Percentiles rank a stretch among this genome's conserved stretches.
Evolutionary conservation across 1,284 basidiomycete species (phyloP).

Genomic region (Ustilago xerochloae): DNA sequence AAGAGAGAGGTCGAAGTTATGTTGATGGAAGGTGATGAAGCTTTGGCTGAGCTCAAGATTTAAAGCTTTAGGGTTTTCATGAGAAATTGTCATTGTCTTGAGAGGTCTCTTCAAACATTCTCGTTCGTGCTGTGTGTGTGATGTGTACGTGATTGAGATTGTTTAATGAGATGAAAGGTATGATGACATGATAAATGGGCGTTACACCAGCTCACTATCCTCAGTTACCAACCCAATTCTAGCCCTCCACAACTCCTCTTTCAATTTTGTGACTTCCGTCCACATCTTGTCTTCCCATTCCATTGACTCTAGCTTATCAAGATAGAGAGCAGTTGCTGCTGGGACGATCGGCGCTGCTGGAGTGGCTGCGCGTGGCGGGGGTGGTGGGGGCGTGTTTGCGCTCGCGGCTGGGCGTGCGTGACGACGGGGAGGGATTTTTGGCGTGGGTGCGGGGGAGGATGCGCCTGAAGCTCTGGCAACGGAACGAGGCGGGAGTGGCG

Average conservation of each 20-base stretch:
- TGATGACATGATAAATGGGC: neutral
- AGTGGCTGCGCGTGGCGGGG: neutral
- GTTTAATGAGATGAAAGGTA: neutral
- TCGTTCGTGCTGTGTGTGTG: neutral
- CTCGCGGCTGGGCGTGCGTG: constrained; percentile 4
- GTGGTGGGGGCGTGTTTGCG: constrained; percentile 6
- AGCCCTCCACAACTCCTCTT: constrained; percentile 57
- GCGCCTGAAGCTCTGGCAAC: constrained; percentile 23
- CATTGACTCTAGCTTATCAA: constrained; percentile 35
- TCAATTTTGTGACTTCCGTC: constrained; percentile 57
- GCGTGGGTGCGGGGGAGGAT: constrained; percentile 11
- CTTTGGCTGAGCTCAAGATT: constrained; percentile 16
- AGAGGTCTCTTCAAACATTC: too few relatives aligned
- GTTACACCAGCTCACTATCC: neutral
- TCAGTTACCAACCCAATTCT: constrained; percentile 43
- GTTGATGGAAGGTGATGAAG: constrained; percentile 36
- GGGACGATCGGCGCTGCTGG: constrained; percentile 2
- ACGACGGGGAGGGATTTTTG: constrained; percentile 29
- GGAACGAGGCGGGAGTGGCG: constrained; percentile 30
- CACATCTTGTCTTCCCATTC: constrained; percentile 63
- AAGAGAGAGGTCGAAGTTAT: constrained; percentile 48
- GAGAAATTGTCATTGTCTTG: too few relatives aligned
- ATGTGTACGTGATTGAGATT: neutral
- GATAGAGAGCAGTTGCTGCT: constrained; percentile 19
- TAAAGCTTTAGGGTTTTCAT: too few relatives aligned